Evolutionary conservation across 192 early-diverging fungal genomes (phyloP).

Genomic region (Coemansia interrupta): DNA sequence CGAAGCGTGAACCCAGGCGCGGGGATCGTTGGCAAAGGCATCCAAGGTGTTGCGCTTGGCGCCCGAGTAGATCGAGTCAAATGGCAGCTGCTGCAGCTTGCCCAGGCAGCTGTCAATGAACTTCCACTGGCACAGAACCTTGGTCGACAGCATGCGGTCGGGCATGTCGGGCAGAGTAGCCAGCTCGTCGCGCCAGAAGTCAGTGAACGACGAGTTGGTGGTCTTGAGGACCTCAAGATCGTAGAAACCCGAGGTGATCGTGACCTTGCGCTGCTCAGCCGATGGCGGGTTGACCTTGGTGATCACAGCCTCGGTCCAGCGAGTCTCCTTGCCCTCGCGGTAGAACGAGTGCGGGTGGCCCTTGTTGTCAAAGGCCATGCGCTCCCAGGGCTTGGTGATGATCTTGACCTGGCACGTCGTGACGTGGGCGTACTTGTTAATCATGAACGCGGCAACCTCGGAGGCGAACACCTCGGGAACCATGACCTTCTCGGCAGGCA

Average conservation of each 20-base stretch:
- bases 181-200: constrained; percentile 70
- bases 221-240: constrained; percentile 78
- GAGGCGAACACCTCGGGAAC: constrained; percentile 69
- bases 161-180: constrained; percentile 69
- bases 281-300: constrained; percentile 34
- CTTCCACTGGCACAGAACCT: constrained; percentile 54
- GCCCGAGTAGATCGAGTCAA: constrained; percentile 52
- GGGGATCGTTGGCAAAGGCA: constrained; percentile 71
- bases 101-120: background rate
- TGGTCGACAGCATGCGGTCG: constrained; percentile 76
- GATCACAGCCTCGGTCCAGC: constrained; percentile 59
- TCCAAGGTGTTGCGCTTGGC: constrained; percentile 62
- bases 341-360: constrained; percentile 68
- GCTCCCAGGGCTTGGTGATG: constrained; percentile 72
- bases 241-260: constrained; percentile 65
- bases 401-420: constrained; percentile 61
- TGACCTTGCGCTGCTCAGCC: constrained; percentile 15
- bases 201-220: constrained; percentile 74
- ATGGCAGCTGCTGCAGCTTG: constrained; percentile 31
- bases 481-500: constrained; percentile 59
- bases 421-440: constrained; percentile 71
- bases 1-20: constrained; percentile 61
- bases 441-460: constrained; percentile 66
- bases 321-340: constrained; percentile 67
- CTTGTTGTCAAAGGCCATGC: constrained; percentile 60